Percentiles rank a stretch among this genome's conserved stretches.
Evolutionary conservation across 441 rosid species (phyloP).

Genomic region (Francoa sonchifolia): DNA sequence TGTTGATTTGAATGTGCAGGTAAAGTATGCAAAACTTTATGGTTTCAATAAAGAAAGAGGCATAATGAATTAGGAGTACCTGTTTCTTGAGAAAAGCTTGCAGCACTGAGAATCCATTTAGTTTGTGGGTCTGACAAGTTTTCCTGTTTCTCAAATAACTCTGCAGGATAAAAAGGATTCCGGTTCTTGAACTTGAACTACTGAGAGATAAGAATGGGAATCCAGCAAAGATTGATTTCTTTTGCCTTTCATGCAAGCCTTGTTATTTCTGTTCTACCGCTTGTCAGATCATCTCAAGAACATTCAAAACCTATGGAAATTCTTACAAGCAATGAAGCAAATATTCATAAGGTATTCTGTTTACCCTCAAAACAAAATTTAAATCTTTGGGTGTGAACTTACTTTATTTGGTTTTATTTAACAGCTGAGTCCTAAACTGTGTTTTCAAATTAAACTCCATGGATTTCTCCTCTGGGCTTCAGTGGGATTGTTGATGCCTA

Average conservation of each 20-base stretch:
- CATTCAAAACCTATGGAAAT: constrained; percentile 4
- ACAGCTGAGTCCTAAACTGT: constrained; percentile 32
- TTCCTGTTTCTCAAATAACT: too few species aligned
- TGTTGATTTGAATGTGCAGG: too few species aligned
- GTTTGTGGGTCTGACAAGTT: too few species aligned
- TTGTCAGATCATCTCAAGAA: constrained; percentile 17
- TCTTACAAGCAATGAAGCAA: constrained; percentile 7
- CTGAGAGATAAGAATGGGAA: constrained; percentile 29
- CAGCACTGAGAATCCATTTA: constrained; percentile 1
- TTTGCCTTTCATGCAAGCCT: constrained; percentile 10
- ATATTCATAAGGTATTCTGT: constrained; percentile 19
- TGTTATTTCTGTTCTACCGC: constrained; percentile 13
- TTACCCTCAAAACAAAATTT: neutral
- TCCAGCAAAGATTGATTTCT: constrained; percentile 14
- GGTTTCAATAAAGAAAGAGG: too few species aligned
- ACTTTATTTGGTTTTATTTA: constrained; percentile 8
- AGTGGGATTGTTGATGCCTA: constrained; percentile 62
- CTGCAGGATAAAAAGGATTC: neutral
- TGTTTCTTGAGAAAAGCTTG: too few species aligned
- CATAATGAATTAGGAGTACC: neutral
- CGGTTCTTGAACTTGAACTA: too few species aligned
- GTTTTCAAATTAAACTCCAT: constrained; percentile 45
- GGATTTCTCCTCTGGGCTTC: constrained; percentile 75
- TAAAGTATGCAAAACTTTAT: too few species aligned
- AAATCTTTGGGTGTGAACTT: constrained; percentile 4